Conservation (phyloP, 371 early-diverging fungal genomes). For the Mortierella sp. region DNA sequence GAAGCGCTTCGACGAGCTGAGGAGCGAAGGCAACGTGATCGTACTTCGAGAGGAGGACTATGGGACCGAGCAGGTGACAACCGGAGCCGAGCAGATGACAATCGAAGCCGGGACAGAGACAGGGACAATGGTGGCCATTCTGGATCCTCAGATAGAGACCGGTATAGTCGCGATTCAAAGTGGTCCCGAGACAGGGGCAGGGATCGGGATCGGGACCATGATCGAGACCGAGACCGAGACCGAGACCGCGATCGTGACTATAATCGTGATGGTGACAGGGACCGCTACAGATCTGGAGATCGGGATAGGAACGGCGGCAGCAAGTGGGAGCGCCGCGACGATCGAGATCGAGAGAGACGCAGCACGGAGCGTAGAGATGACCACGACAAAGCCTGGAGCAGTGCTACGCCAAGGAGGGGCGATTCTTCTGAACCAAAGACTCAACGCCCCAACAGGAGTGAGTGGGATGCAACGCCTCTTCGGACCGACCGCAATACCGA, state of each 20-base stretch:
- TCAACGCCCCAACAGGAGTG: conserved; percentile 56
- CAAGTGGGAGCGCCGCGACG: conserved; percentile 1
- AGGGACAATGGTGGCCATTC: conserved; percentile 19
- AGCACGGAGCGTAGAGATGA: conserved; percentile 12
- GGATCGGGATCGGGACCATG: conserved; percentile 13
- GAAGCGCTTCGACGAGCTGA: conserved; percentile 62
- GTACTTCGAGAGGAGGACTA: conserved; percentile 23
- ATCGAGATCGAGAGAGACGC: conserved; percentile 8
- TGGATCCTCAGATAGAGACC: conserved; percentile 6
- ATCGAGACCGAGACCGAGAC: conserved; percentile 26
- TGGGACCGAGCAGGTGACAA: conserved; percentile 27
- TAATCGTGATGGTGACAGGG: conserved; percentile 13
- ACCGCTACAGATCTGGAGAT: conserved; percentile 6
- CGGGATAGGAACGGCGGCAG: conserved; percentile 16
- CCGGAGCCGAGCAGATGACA: conserved; percentile 22
- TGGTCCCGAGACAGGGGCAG: conserved; percentile 16
- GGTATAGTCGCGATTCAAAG: conserved; percentile 9
- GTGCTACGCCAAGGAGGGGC: conserved; percentile 30
- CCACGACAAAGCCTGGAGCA: conserved; percentile 26
- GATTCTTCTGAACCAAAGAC: conserved; percentile 30
- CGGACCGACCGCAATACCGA: conserved; percentile 60
- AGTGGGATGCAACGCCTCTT: conserved; percentile 72
- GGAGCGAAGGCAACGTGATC: conserved; percentile 54
- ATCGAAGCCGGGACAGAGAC: conserved; percentile 23
- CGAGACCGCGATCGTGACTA: conserved; percentile 24